These are phyloP conservation scores for Septoria petroselini DNA, from an alignment of 2,329 filamentous ascomycete genomes.

Conservation along the genomic window DNA sequence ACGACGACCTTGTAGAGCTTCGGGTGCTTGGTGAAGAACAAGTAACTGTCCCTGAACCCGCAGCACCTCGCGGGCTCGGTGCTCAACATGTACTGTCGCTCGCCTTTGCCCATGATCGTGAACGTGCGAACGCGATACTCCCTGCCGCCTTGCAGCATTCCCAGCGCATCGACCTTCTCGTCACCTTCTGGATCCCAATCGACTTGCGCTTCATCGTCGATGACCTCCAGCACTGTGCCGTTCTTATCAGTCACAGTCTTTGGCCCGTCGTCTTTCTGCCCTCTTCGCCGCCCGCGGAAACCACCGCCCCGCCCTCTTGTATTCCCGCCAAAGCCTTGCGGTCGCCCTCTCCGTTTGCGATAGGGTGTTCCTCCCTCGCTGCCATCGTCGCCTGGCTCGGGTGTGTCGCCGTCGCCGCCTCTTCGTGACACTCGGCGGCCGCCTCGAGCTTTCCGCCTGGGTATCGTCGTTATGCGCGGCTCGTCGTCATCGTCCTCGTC, in stretches of 20 bases:
- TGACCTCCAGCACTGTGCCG: constrained; percentile 84
- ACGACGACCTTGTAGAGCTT: constrained; percentile 97
- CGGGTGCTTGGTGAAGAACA: constrained; percentile 98
- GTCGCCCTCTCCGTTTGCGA: constrained; percentile 50
- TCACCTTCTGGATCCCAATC: constrained; percentile 86
- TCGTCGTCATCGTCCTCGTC: constrained; percentile 35
- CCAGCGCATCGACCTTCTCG: constrained; percentile 86
- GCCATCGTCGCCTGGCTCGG: constrained; percentile 49
- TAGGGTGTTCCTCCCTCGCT: constrained; percentile 50
- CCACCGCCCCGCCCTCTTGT: constrained; percentile 51
- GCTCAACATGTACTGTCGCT: constrained; percentile 94
- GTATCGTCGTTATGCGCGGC: constrained; percentile 38
- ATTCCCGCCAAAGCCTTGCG: constrained; percentile 36
- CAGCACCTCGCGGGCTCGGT: constrained; percentile 96
- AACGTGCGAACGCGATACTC: constrained; percentile 97
- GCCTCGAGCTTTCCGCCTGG: constrained; percentile 41
- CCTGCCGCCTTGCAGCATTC: constrained; percentile 74
- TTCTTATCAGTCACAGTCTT: constrained; percentile 90
- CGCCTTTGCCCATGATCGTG: constrained; percentile 77
- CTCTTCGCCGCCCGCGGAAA: constrained; percentile 70
- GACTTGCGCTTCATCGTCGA: constrained; percentile 86
- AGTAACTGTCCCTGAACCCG: constrained; percentile 94
- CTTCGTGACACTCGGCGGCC: constrained; percentile 27
- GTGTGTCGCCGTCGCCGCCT: constrained; percentile 59
- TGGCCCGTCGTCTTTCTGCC: constrained; percentile 70